These are phyloP conservation scores for Teunomyces kruisii DNA, from an alignment of 805 yeast genomes.

Conservation along the genomic window DNA sequence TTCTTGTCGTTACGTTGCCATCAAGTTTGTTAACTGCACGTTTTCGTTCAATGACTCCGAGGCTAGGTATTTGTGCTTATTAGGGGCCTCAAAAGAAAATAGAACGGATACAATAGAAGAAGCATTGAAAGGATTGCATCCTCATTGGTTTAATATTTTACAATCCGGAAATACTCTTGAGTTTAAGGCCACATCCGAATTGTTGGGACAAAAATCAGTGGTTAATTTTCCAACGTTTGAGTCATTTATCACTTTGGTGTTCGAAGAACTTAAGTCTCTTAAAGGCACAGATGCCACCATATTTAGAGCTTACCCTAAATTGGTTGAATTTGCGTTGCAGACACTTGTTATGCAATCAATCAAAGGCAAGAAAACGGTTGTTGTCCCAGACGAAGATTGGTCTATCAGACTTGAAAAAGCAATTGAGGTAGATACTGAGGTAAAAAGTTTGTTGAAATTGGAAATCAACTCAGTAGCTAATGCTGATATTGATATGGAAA, in stretches of 20 bases:
- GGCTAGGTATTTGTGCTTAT: conserved; percentile 64
- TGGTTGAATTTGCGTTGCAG: conserved; percentile 54
- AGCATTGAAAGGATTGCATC: conserved; percentile 76
- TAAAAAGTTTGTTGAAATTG: conserved; percentile 27
- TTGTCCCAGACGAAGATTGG: conserved; percentile 77
- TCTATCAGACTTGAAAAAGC: conserved; percentile 65
- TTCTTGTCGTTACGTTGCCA: conserved; percentile 59
- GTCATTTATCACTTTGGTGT: conserved; percentile 30
- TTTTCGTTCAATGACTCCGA: conserved; percentile 67
- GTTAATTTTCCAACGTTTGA: conserved; percentile 57
- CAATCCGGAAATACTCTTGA: conserved; percentile 44
- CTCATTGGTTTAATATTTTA: conserved; percentile 68
- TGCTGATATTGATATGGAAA: conserved; percentile 11
- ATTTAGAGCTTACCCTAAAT: conserved; percentile 34
- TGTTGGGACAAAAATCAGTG: conserved; percentile 40
- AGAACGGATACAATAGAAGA: conserved; percentile 78
- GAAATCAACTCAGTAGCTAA: conserved; percentile 17
- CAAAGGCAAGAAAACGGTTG: conserved; percentile 49
- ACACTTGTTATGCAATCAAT: conserved; percentile 67
- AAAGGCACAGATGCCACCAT: conserved; percentile 19
- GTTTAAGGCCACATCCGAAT: conserved; percentile 44
- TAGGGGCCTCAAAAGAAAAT: conserved; percentile 59
- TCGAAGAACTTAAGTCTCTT: conserved; percentile 17
- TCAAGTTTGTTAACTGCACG: conserved; percentile 62
- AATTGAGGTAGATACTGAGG: conserved; percentile 56